These are phyloP conservation scores for Candida gigantensis DNA, from an alignment of 1,139 yeast genomes.

Conservation along the genomic window DNA sequence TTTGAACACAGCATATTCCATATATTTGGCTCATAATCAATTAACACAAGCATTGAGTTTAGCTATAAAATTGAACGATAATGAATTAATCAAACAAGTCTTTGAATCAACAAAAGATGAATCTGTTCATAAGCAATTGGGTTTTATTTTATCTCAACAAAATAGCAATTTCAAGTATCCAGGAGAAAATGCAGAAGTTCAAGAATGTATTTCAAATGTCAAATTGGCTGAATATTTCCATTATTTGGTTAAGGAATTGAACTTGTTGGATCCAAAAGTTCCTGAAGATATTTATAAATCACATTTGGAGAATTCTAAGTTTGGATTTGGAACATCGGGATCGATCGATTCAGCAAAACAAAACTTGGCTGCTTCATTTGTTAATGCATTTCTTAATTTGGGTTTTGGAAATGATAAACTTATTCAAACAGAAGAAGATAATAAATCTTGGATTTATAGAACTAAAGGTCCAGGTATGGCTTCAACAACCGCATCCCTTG, in stretches of 20 bases:
- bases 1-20: slow-evolving; percentile 86
- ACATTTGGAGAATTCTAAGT: slow-evolving; percentile 73
- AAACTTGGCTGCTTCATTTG: slow-evolving; percentile 93
- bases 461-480: slow-evolving; percentile 92
- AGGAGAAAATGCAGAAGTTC: slow-evolving; percentile 72
- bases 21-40: slow-evolving; percentile 77
- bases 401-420: slow-evolving; percentile 89
- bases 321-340: slow-evolving; percentile 58
- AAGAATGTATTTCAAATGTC: slow-evolving; percentile 81
- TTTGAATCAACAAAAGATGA: slow-evolving; percentile 74
- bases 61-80: slow-evolving; percentile 89
- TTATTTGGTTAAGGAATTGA: slow-evolving; percentile 83
- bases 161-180: slow-evolving; percentile 72
- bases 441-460: slow-evolving; percentile 83
- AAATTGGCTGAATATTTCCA: slow-evolving; percentile 77
- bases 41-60: slow-evolving; percentile 86
- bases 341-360: slow-evolving; percentile 94
- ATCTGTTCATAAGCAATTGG: slow-evolving; percentile 83
- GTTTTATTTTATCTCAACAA: slow-evolving; percentile 85
- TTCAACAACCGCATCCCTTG: slow-evolving; percentile 92
- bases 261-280: slow-evolving; percentile 82
- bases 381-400: slow-evolving; percentile 85
- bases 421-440: slow-evolving; percentile 71
- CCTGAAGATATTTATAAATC: slow-evolving; percentile 96
- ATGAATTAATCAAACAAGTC: slow-evolving; percentile 71